Evolutionary conservation across 129 eudicot genomes (phyloP).

Genomic region (Pulicaria dysenterica): DNA sequence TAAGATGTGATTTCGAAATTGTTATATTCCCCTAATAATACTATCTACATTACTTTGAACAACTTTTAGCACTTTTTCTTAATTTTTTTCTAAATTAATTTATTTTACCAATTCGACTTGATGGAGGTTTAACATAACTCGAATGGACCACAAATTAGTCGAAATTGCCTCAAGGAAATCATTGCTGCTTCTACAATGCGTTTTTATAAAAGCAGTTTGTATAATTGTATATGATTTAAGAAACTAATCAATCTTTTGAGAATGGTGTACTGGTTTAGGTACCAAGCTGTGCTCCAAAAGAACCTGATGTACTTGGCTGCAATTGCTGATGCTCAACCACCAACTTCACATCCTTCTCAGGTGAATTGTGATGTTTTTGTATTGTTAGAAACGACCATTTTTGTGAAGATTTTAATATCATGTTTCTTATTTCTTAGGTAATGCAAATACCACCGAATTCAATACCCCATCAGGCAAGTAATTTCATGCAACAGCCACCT

Average conservation of each 20-base stretch:
- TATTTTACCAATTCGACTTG: not conserved
- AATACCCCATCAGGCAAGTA: conserved; percentile 44
- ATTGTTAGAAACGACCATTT: not conserved
- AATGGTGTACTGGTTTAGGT: conserved; percentile 42
- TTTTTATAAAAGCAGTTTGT: no score
- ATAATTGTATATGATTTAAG: not conserved
- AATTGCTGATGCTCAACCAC: conserved; percentile 88
- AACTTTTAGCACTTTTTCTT: not conserved
- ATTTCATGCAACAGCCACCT: conserved; percentile 51
- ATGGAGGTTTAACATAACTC: not conserved
- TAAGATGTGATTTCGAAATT: no score
- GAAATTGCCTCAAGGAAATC: not conserved
- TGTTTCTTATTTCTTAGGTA: not conserved
- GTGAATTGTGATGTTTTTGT: conserved; percentile 14
- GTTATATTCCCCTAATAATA: no score
- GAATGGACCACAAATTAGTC: conserved; percentile 7
- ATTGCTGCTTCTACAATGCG: no score
- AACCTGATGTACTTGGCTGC: conserved; percentile 86
- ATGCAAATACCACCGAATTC: conserved; percentile 48
- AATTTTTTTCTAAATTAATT: no score
- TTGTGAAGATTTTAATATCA: not conserved
- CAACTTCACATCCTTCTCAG: conserved; percentile 61
- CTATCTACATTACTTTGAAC: not conserved
- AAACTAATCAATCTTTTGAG: not conserved
- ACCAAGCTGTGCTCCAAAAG: conserved; percentile 76